phyloP scores from a whole-genome alignment of 2,329 filamentous ascomycete genomes.

The Arthrinium puccinioides region DNA sequence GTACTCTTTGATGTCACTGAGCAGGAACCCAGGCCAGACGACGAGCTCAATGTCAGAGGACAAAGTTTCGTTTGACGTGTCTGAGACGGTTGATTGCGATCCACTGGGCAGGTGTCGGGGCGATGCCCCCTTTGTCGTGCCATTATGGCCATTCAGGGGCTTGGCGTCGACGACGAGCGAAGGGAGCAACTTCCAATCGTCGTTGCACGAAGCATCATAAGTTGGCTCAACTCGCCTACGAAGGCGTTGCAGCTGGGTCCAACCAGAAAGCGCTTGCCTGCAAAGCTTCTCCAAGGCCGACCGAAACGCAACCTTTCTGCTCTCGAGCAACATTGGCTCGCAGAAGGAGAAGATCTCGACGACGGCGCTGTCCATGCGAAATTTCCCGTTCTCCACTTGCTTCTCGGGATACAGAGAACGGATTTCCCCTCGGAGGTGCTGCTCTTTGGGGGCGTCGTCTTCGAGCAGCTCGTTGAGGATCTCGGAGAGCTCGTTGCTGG shows the following conservation, averaged over 20 bases:
- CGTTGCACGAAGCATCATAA: background rate
- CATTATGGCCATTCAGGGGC: background rate
- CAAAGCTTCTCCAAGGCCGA: background rate
- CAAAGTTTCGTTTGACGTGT: background rate
- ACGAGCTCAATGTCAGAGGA: background rate
- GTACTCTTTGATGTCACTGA: background rate
- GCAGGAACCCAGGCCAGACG: background rate
- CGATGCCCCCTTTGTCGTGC: background rate
- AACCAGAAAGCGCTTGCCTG: background rate
- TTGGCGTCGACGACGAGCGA: background rate
- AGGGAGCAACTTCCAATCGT: background rate
- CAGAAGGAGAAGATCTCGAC: background rate
- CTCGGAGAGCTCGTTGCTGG: background rate
- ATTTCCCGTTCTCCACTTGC: background rate
- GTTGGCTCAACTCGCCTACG: background rate
- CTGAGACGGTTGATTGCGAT: background rate
- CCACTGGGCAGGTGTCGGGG: background rate
- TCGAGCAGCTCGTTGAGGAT: background rate
- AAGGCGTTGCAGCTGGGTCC: background rate
- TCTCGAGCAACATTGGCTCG: background rate
- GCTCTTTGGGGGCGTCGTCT: background rate
- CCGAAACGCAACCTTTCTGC: background rate
- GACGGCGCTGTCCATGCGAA: background rate
- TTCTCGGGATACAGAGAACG: background rate
- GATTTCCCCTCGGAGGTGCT: slow-evolving; percentile 1